Conservation (phyloP, 768 basidiomycete species). For the Rhizopogon sp. region DNA sequence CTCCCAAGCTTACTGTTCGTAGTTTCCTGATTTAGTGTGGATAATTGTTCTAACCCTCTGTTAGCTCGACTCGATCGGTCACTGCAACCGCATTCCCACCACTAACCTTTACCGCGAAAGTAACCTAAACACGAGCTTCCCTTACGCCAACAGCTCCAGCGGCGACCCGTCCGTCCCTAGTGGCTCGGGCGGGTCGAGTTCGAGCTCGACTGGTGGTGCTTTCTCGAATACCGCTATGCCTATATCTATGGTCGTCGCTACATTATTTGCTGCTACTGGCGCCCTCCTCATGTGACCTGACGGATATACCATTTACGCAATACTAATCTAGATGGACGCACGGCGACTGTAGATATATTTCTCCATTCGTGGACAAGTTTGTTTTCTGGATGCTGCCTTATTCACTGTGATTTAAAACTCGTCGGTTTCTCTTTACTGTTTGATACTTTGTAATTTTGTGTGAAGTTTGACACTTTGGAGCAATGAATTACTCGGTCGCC, state of each 20-base stretch:
- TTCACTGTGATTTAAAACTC: not conserved
- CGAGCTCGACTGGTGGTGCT: constrained; percentile 1
- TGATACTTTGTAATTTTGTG: not conserved
- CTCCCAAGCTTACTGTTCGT: constrained; percentile 60
- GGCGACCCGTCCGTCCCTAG: constrained; percentile 10
- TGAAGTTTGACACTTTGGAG: not conserved
- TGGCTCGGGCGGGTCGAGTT: constrained; percentile 1
- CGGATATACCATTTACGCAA: constrained; percentile 7
- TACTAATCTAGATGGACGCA: constrained; percentile 19
- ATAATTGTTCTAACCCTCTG: not conserved
- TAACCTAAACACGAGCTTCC: constrained; percentile 66
- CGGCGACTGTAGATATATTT: constrained; percentile 16
- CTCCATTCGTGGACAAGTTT: constrained; percentile 8
- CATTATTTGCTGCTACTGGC: constrained; percentile 9
- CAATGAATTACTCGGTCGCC: not conserved
- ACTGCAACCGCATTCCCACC: constrained; percentile 62
- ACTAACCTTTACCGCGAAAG: constrained; percentile 82
- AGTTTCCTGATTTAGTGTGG: not conserved
- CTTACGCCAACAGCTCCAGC: constrained; percentile 35
- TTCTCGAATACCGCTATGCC: constrained; percentile 12
- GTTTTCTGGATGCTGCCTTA: constrained; percentile 7
- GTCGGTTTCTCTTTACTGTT: constrained; percentile 9
- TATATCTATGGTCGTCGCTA: constrained; percentile 6
- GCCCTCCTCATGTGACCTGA: constrained; percentile 14
- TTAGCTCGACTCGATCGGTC: constrained; percentile 70